A percentile compares a stretch with the other conserved stretches of the same genome.
Evolutionary conservation across 2,329 filamentous ascomycete species (phyloP).

Genomic region (Aspergillus carbonarius): DNA sequence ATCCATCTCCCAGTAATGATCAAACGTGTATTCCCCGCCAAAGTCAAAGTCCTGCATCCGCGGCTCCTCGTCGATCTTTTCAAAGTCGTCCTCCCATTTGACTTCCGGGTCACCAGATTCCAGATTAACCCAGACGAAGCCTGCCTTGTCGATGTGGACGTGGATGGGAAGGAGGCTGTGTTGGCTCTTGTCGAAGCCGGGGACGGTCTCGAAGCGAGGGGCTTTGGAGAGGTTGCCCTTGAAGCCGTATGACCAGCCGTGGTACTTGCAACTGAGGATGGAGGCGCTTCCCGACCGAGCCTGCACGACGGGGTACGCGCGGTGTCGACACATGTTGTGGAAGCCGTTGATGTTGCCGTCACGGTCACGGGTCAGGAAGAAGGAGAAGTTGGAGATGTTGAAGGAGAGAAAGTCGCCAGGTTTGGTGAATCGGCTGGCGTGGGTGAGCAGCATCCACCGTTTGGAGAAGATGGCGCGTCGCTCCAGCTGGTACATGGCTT

Average conservation of each 20-base stretch:
- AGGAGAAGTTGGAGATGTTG: slow-evolving; percentile 8
- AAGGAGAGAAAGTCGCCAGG: slow-evolving; percentile 21
- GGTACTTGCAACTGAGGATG: slow-evolving; percentile 25
- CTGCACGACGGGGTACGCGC: slow-evolving; percentile 20
- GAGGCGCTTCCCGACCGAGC: slow-evolving; percentile 14
- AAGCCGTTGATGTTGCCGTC: slow-evolving; percentile 19
- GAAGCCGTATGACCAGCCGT: slow-evolving; percentile 28
- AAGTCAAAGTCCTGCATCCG: slow-evolving; percentile 27
- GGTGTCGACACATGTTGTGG: slow-evolving; percentile 28
- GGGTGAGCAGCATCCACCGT: slow-evolving; percentile 25
- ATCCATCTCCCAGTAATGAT: slow-evolving; percentile 28
- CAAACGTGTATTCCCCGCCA: slow-evolving; percentile 20
- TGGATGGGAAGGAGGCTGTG: slow-evolving; percentile 22
- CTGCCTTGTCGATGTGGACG: slow-evolving; percentile 20
- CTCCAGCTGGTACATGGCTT: slow-evolving; percentile 26
- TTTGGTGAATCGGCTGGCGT: slow-evolving; percentile 21
- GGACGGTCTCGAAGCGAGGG: slow-evolving; percentile 22
- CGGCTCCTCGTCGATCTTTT: slow-evolving; percentile 19
- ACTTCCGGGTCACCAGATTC: slow-evolving; percentile 20
- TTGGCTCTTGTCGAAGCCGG: slow-evolving; percentile 19
- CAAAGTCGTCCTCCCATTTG: slow-evolving; percentile 21
- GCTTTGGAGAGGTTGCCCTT: slow-evolving; percentile 27
- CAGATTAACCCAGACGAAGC: slow-evolving; percentile 28
- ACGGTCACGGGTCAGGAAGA: slow-evolving; percentile 10
- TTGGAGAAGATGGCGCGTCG: slow-evolving; percentile 29